Conservation (phyloP, 2,329 filamentous ascomycete genomes). For the Sclerotinia spermophila region DNA sequence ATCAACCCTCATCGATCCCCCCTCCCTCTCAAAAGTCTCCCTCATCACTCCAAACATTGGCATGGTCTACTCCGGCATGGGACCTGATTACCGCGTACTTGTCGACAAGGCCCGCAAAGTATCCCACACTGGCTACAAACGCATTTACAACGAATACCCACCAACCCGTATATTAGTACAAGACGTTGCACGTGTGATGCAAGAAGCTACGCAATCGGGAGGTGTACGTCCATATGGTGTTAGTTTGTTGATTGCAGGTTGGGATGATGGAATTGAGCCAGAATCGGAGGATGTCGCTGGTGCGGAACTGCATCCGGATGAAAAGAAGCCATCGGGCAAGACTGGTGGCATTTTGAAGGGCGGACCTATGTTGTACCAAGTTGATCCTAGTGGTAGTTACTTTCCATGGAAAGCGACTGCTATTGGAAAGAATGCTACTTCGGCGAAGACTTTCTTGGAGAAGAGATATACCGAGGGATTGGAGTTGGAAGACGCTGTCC, state of each 20-base stretch:
- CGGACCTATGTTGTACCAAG: slow-evolving; percentile 95
- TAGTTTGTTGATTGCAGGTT: slow-evolving; percentile 89
- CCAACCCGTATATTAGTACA: slow-evolving; percentile 98
- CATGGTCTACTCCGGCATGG: slow-evolving; percentile 99
- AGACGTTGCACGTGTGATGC: slow-evolving; percentile 95
- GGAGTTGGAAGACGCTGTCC: slow-evolving; percentile 96
- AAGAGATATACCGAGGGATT: slow-evolving; percentile 97
- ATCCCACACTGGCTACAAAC: slow-evolving; percentile 97
- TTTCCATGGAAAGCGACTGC: slow-evolving; percentile 99
- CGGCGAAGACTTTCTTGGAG: slow-evolving; percentile 98
- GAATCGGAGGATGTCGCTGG: slow-evolving; percentile 62
- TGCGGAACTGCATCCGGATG: slow-evolving; percentile 56
- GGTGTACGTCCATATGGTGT: slow-evolving; percentile 97
- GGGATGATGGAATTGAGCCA: slow-evolving; percentile 94
- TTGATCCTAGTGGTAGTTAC: slow-evolving; percentile 97
- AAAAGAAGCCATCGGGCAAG: slow-evolving; percentile 76
- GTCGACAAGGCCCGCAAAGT: slow-evolving; percentile 98
- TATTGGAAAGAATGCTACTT: slow-evolving; percentile 97
- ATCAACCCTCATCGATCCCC: slow-evolving; percentile 91
- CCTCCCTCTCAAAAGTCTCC: slow-evolving; percentile 94
- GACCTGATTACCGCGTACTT: slow-evolving; percentile 94
- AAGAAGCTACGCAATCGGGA: slow-evolving; percentile 96
- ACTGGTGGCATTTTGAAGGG: slow-evolving; percentile 95
- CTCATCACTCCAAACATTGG: slow-evolving; percentile 98
- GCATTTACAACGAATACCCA: slow-evolving; percentile 99